Evolutionary conservation across 208 protist species (phyloP), one percentile per base, ranked within the genome.

Genomic region (Trypanosoma rangeli): DNA sequence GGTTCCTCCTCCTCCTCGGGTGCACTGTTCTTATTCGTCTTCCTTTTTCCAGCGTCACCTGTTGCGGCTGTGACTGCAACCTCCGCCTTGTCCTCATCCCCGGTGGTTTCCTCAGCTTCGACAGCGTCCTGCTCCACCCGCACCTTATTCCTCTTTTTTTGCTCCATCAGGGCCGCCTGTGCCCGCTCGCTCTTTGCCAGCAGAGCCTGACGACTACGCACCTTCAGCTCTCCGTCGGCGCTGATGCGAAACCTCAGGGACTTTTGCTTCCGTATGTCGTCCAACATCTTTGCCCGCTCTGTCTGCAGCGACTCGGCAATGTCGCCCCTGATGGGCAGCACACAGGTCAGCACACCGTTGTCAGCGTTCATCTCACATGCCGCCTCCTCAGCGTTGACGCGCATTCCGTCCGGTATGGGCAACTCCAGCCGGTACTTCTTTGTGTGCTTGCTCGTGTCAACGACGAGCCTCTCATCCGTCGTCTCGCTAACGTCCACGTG

Each of bases 381-480:
- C 20, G 80, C 85, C 33, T 70, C 64, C 24, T 80, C 73, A 1
- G 78, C 39, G 39, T 89, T 73, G 29, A 93, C 82, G 22, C 50
- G 70, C 39, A 96, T 72, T 20, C 84, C 82, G 10, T 85, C 70
- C n/a, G 91, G 91, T 72, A 89, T 86, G 2, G 80, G 78, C 52
- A 96, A 60, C 37, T 78, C 83, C 5, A 96, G 78, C n/a, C 79
- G 77, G 71, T 88, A 92, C 84, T 92, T 93, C 75, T 89, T 87
- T 22, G 87, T 94, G 76, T 91, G 82, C 53, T 65, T 74, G 44
- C 73, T 72, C 20, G 89, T 93, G 76, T 96, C 85, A 29, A 96
- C 85, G 18, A 92, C 80, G 22, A 96, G 75, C 37, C 54, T 70
- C 10, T 61, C 61, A 1, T 55, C 57, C 39, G 62, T 92, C 9